Base-by-base conservation (phyloP, 164 flowering plant species). In the Malania oleifera region DNA sequence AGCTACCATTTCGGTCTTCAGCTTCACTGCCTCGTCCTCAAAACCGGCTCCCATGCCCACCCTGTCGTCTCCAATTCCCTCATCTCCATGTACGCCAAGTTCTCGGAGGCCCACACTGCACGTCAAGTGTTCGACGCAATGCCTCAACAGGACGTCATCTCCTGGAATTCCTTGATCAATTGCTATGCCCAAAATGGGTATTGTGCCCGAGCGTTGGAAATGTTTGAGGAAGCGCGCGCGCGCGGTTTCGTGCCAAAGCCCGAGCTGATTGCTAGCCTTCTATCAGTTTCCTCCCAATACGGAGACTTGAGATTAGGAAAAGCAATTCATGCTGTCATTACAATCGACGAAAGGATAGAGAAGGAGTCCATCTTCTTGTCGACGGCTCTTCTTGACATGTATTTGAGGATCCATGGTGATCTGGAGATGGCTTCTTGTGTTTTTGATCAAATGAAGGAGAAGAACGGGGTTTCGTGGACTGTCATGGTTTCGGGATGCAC, bases 401-500 rank as follows among this genome's bases (percentile, higher is more conserved):
- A 84, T 48, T 67, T 75, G 46, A 75, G 60, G 66, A n/a, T n/a
- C n/a, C 76, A 66, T 55, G 27, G 47, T n/a, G 67, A 80, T 7
- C 52, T 63, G 52, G 5, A 44, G 47, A 29, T 51, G 40, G 86
- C 86, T 17, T 75, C 67, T 27, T 50, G 44, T 9, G 73, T 83
- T 22, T 83, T 83, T 56, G 24, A 63, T 34, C 51, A 47, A 47
- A 79, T 81, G 73, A 64, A 20, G 24, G 73, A 62, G 24, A 79
- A 61, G 61, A 80, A 78, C 72, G 82, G 68, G 63, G 89, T 80
- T 3, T 76, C 81, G 2, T 85, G 91, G 88, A 83, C 91, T 0
- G 75, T 80, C 2, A 61, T 85, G 78, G 71, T 85, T 31, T 60
- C 76, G 0, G 86, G 89, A 11, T 83, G 78, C 50, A 49, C 37